Base-by-base conservation (phyloP, 2,329 filamentous ascomycete species). In the Tricladium varicosporioides region DNA sequence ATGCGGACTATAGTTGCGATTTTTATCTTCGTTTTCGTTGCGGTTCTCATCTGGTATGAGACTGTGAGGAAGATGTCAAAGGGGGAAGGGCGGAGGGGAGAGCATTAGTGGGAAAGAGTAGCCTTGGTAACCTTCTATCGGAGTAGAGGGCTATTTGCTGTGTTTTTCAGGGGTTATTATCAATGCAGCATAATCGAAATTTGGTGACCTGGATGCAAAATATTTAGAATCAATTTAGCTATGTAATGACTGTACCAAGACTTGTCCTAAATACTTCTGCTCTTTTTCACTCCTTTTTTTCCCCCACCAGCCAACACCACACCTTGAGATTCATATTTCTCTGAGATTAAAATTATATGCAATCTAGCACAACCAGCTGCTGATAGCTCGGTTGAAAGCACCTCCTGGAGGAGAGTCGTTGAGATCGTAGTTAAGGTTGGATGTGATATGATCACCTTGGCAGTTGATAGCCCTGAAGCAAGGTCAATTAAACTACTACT, bases 21-120 rank as follows among this genome's bases (percentile, higher is more conserved):
- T 22, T 19, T 18, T 19, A 10, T 11, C 36, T 40, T n/a, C n/a
- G 36, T 80, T 74, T 85, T 85, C 83, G 80, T 85, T 83, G 75
- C 76, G 65, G 11, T 67, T 69, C 69, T 68, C 74, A 76, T 80
- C 77, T 75, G 72, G 73, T 75, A n/a, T 75, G 73, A 70, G 70
- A 73, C 65, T 68, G 80, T 78, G 80, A 82, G 74, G 83, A 85
- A 85, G 36, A 40, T 40, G 36, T 40, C n/a, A n/a, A 11, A 10
- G 36, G 36, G n/a, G 36, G 11, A 40, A 10, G 10, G 36, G 10
- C 4, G 36, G 36, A 40, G n/a, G 3, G 36, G 36, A 27, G 22
- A 27, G 22, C 4, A 7, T 27, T 27, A 4, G 22, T 27, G 22
- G 22, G 22, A 27, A 27, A 7, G 22, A 7, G 22, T 27, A 27